A percentile compares a stretch with the other conserved stretches of the same genome.
These are phyloP conservation scores for Apostasia ramifera DNA, from an alignment of 106 monocot genomes.

Conservation along the genomic window DNA sequence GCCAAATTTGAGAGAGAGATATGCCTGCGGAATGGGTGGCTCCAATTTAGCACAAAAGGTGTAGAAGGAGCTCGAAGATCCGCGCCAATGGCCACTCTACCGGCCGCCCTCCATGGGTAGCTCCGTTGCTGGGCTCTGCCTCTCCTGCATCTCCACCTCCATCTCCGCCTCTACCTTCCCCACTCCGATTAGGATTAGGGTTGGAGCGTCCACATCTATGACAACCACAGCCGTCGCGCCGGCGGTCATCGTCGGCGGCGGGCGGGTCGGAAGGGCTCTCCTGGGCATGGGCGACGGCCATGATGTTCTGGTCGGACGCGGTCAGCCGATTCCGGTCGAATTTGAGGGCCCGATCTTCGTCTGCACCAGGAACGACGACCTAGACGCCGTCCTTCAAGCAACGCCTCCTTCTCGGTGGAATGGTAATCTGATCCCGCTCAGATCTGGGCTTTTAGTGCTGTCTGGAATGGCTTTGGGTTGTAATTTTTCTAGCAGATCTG, in stretches of 20 bases:
- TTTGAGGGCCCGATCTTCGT: slow-evolving; percentile 77
- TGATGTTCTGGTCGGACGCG: slow-evolving; percentile 63
- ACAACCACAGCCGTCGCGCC: slow-evolving; percentile 30
- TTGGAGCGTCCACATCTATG: slow-evolving; percentile 6
- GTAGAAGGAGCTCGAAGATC: background rate
- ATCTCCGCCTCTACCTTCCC: background rate
- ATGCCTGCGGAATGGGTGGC: background rate
- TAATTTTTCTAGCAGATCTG: slow-evolving; percentile 65
- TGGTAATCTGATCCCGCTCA: slow-evolving; percentile 25
- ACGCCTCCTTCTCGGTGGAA: slow-evolving; percentile 66
- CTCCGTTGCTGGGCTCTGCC: background rate
- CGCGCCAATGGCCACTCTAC: background rate
- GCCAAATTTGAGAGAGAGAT: too few species aligned
- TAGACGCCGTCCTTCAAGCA: slow-evolving; percentile 73
- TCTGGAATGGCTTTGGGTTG: background rate
- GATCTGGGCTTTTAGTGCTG: background rate
- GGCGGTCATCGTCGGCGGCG: slow-evolving; percentile 78
- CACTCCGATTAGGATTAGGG: background rate
- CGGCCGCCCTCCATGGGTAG: background rate
- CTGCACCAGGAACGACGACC: slow-evolving; percentile 96
- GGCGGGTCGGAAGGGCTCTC: slow-evolving; percentile 56
- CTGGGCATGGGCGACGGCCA: slow-evolving; percentile 43
- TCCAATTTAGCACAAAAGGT: background rate
- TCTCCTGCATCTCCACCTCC: background rate
- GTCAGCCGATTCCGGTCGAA: slow-evolving; percentile 48